These are phyloP conservation scores for Cercophora sp. DNA, from an alignment of 495 filamentous ascomycete genomes.

Conservation along the genomic window DNA sequence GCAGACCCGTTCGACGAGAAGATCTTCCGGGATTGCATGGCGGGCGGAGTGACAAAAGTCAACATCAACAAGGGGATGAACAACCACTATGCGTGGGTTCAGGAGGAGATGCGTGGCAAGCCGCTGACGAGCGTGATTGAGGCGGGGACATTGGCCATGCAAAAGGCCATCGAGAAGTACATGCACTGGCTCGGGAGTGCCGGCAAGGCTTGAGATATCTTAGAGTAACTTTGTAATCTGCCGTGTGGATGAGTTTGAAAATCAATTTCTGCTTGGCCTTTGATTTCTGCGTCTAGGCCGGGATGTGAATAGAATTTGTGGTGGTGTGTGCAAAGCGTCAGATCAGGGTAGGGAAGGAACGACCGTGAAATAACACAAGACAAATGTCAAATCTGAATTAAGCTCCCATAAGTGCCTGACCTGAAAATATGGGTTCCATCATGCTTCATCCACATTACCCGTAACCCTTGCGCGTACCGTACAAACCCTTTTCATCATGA, in stretches of 20 bases:
- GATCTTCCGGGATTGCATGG: constrained; percentile 66
- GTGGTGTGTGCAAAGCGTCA: too few species aligned
- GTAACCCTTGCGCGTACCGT: too few species aligned
- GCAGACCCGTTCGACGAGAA: constrained; percentile 69
- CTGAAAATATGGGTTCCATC: too few species aligned
- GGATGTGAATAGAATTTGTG: too few species aligned
- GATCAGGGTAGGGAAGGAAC: too few species aligned
- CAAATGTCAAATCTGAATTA: too few species aligned
- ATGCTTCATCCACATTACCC: too few species aligned
- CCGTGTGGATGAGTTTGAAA: neutral
- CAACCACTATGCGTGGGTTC: constrained; percentile 60
- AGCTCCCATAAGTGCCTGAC: too few species aligned
- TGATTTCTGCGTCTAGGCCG: neutral
- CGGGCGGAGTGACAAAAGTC: constrained; percentile 66
- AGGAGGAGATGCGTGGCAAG: constrained; percentile 64
- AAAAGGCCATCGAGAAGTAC: constrained; percentile 68
- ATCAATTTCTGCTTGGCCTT: neutral
- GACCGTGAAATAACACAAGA: too few species aligned
- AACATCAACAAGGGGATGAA: constrained; percentile 86
- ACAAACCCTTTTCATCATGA: too few species aligned
- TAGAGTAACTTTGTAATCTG: neutral
- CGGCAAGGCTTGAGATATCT: constrained; percentile 50
- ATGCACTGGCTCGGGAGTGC: constrained; percentile 68
- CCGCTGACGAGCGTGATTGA: constrained; percentile 69
- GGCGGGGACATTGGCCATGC: constrained; percentile 67